Percentiles rank a stretch among this genome's conserved stretches.
Conservation (phyloP, 768 basidiomycete genomes). For the Boletus barrowsii region DNA sequence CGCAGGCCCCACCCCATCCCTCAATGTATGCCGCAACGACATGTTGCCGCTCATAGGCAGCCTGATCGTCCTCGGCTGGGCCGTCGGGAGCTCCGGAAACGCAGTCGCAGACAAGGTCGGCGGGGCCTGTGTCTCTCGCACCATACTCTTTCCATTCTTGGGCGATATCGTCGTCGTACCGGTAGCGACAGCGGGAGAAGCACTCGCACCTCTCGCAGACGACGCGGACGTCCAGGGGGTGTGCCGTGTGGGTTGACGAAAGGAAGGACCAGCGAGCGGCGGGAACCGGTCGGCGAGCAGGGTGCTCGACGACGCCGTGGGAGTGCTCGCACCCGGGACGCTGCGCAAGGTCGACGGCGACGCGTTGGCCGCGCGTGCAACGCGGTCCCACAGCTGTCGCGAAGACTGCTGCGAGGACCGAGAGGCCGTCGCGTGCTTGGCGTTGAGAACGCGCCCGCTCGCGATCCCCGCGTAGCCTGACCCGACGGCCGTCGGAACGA, state of each 20-base stretch:
- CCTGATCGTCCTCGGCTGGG: conserved; percentile 37
- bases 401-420: conserved; percentile 56
- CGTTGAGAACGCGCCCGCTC: conserved; percentile 79
- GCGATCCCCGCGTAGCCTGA: conserved; percentile 76
- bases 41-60: conserved; percentile 57
- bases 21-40: conserved; percentile 62
- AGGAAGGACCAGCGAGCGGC: conserved; percentile 17
- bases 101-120: conserved; percentile 50
- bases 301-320: conserved; percentile 30
- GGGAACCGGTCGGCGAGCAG: conserved; percentile 28
- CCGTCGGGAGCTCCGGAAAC: conserved; percentile 70
- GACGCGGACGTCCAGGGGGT: conserved; percentile 56
- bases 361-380: conserved; percentile 71
- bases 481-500: conserved; percentile 55
- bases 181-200: not conserved
- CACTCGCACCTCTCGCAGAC: conserved; percentile 1
- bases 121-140: conserved; percentile 24
- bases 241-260: conserved; percentile 36
- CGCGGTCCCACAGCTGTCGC: conserved; percentile 79
- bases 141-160: conserved; percentile 5
- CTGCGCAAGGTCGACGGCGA: conserved; percentile 38
- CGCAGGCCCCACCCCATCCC: conserved; percentile 19
- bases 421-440: conserved; percentile 68
- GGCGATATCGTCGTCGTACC: not conserved
- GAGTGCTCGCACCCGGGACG: conserved; percentile 11